Evolutionary conservation across 805 yeast genomes (phyloP).

Genomic region (Lipomyces spencermartinsiae): DNA sequence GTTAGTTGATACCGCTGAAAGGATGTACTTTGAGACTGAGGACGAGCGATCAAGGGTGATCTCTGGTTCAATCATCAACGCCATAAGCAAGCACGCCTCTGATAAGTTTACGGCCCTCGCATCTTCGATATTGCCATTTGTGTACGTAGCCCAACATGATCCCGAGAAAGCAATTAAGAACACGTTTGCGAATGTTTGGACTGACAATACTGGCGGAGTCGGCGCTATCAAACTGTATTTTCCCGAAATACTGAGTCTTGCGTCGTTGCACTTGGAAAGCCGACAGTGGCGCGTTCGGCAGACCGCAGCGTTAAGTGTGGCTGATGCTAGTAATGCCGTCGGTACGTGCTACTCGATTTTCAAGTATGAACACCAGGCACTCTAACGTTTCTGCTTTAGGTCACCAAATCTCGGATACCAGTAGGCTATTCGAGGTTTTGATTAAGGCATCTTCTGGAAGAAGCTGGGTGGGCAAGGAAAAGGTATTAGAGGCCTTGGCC

Average conservation of each 20-base stretch:
- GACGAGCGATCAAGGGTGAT: slow-evolving; percentile 54
- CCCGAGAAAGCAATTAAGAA: slow-evolving; percentile 53
- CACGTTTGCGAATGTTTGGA: slow-evolving; percentile 72
- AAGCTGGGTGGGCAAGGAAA: slow-evolving; percentile 88
- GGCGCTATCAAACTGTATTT: slow-evolving; percentile 74
- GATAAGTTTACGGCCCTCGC: slow-evolving; percentile 69
- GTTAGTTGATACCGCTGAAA: slow-evolving; percentile 58
- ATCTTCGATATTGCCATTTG: slow-evolving; percentile 72
- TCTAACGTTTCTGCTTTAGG: slow-evolving; percentile 1
- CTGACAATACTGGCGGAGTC: slow-evolving; percentile 75
- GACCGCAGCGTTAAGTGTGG: slow-evolving; percentile 71
- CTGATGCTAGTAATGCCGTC: slow-evolving; percentile 59
- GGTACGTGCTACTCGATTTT: slow-evolving; percentile 36
- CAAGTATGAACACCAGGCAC: background rate
- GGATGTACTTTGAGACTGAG: slow-evolving; percentile 66
- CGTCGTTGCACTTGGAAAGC: slow-evolving; percentile 59
- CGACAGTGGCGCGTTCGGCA: slow-evolving; percentile 69
- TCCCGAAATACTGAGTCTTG: slow-evolving; percentile 65
- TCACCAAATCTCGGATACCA: slow-evolving; percentile 24
- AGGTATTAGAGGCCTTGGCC: slow-evolving; percentile 72
- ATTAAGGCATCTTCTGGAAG: slow-evolving; percentile 73
- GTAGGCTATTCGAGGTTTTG: slow-evolving; percentile 57
- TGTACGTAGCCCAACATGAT: slow-evolving; percentile 80
- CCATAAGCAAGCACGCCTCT: slow-evolving; percentile 70
- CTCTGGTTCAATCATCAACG: slow-evolving; percentile 48